Base-by-base conservation (phyloP, 179 eudicot species). In the Gypsophila paniculata region DNA sequence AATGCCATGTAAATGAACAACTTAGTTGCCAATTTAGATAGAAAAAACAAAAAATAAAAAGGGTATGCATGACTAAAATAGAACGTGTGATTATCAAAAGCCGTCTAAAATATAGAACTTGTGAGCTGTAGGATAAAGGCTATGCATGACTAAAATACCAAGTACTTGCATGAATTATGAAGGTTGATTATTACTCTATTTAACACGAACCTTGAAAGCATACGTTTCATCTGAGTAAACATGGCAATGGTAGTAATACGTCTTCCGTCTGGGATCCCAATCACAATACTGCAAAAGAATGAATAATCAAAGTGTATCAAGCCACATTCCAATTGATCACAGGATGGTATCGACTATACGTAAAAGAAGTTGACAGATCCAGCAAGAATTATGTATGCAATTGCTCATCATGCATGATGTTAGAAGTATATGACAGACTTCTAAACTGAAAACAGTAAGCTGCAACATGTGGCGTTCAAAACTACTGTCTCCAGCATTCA, bases 241-340 rank as follows among this genome's bases (percentile, higher is more conserved):
- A 76, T 83, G 77, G 64, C 92, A 90, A 76, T 85, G 77, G 69
- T 86, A 90, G 46, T 75, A 71, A 75, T 84, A 69, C 13, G 52
- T 6, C 3, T 81, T 86, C 78, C 77, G 80, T 61, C 79, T 76
- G n/a, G 78, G 79, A 76, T 86, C 83, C 96, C 91, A 88, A 61
- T 84, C 78, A 52, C 71, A 55, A 5, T 72, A 53, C 80, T 77
- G 73, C 71, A 66, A 59, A 44, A 23, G 59, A 66, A 44, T 29
- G 49, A 14, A 49, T 3, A 38, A 72, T n/a, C 6, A 51, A 66
- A 65, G 49, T 57, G 34, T 1, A 34, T 55, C 57, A 73, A 49
- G 55, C 12, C 32, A 21, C 14, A 18, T 18, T 42, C 36, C 32
- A 22, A 3, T 2, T 19, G 57, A 18, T 39, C 74, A 68, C 55